These are phyloP conservation scores for Karstenula rhodostoma DNA, from an alignment of 2,329 filamentous ascomycete species.

Conservation along the genomic window DNA sequence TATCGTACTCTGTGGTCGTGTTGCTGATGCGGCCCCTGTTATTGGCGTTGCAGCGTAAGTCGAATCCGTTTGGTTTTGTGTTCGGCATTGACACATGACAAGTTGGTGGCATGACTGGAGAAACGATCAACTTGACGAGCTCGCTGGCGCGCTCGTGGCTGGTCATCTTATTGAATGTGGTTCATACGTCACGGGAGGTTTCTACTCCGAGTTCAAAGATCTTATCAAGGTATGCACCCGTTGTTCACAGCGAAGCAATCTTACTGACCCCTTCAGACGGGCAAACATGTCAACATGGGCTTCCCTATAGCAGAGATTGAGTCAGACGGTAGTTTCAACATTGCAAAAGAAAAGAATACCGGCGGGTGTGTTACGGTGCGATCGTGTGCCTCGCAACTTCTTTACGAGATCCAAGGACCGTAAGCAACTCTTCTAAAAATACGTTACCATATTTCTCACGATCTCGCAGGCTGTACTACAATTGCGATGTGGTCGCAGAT, in stretches of 20 bases:
- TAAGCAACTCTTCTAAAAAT: constrained; percentile 12
- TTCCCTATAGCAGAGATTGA: constrained; percentile 37
- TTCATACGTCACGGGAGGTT: constrained; percentile 40
- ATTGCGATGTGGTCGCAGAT: constrained; percentile 49
- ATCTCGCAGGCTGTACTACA: constrained; percentile 53
- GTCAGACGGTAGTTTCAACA: constrained; percentile 27
- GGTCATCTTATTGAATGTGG: constrained; percentile 52
- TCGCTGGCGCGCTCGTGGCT: constrained; percentile 48
- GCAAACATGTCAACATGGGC: constrained; percentile 44
- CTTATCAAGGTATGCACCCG: constrained; percentile 30
- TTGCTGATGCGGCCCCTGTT: constrained; percentile 25
- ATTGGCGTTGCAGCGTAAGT: constrained; percentile 16
- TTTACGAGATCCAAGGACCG: constrained; percentile 51
- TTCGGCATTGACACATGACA: background rate
- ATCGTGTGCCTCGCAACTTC: constrained; percentile 50
- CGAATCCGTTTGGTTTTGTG: background rate
- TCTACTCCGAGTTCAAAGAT: constrained; percentile 52
- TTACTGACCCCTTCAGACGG: constrained; percentile 23
- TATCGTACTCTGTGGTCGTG: constrained; percentile 34
- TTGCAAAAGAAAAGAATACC: constrained; percentile 43
- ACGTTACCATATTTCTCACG: constrained; percentile 2
- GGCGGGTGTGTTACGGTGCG: constrained; percentile 44
- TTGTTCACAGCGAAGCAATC: background rate
- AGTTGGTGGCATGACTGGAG: constrained; percentile 64
- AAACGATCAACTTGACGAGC: constrained; percentile 42